Evolutionary conservation across 2,329 filamentous ascomycete genomes (phyloP), one percentile per base, ranked within the genome.

Genomic region (Epichloe bromicola): DNA sequence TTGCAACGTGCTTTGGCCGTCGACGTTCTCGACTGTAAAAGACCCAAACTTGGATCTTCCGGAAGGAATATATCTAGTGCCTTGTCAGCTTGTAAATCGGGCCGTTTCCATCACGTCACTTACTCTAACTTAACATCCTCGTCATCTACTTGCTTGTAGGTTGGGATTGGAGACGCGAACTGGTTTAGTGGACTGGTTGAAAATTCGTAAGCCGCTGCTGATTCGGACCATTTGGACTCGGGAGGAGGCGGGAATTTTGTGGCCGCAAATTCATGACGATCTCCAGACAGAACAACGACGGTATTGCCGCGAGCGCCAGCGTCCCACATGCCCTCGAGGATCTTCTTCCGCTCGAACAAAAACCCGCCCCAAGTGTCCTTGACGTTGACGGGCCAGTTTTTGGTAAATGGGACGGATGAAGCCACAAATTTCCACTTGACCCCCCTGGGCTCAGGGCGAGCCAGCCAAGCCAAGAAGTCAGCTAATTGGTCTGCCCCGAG

Each of bases 311-410:
- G 78, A 1, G 79, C 71, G n/a, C 87, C 83, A 0, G 86, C 83
- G 54, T 86, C 83, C 89, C 93, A 97, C 79, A 96, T 95, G 2
- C 88, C 86, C 64, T 95, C 85, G 14, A 98, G 81, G 26, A 97
- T 78, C 51, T 73, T 74, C 50, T 76, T 79, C 15, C 93, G 83
- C 71, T 98, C 93, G 46, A 75, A 70, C 2, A 96, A 74, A 66
- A 95, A 96, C 0, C 91, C 91, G 45, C 88, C 88, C 93, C 93
- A 98, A 0, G 93, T 97, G 63, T 98, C 93, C 54, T 83, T 75
- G 2, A 81, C 82, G 56, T 93, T 91, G 56, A 95, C 80, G 23
- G 82, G 85, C 91, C 93, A 98, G 67, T 98, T 98, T 70, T 95
- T 95, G 6, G 93, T 97, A 64, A 98, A 95, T 0, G 93, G 93